Conservation (phyloP, 1,139 yeast species). For the Candida dubliniensis region DNA sequence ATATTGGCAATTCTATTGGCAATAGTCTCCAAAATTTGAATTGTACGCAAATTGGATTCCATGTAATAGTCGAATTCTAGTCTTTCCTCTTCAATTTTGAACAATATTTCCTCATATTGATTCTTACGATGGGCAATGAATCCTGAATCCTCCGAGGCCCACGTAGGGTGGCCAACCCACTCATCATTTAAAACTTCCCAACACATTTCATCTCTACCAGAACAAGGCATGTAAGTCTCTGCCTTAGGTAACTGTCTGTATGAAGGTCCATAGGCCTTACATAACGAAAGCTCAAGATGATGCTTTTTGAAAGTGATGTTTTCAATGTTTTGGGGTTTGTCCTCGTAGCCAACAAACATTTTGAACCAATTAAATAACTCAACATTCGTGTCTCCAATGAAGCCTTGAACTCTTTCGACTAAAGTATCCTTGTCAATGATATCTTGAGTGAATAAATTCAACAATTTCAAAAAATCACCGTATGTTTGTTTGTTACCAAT, state of each 20-base stretch:
- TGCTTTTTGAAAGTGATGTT: constrained; percentile 87
- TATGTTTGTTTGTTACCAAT: constrained; percentile 89
- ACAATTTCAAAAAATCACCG: constrained; percentile 83
- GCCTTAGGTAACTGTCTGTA: constrained; percentile 91
- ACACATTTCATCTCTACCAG: constrained; percentile 98
- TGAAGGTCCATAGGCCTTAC: constrained; percentile 90
- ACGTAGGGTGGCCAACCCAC: constrained; percentile 99
- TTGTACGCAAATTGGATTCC: constrained; percentile 92
- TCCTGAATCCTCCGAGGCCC: constrained; percentile 99
- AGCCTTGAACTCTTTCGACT: constrained; percentile 81
- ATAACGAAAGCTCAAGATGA: constrained; percentile 80
- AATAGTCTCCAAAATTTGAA: constrained; percentile 92
- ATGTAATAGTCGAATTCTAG: constrained; percentile 94
- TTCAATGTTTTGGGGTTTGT: constrained; percentile 75
- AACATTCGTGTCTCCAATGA: constrained; percentile 71
- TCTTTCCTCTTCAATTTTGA: constrained; percentile 95
- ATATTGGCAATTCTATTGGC: constrained; percentile 92
- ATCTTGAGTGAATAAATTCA: constrained; percentile 86
- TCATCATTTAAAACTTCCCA: constrained; percentile 98
- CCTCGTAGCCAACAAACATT: constrained; percentile 84
- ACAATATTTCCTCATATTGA: constrained; percentile 93
- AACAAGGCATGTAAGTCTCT: constrained; percentile 95
- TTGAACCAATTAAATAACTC: constrained; percentile 92
- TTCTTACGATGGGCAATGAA: constrained; percentile 97
- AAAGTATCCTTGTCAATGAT: constrained; percentile 80